phyloP scores from a whole-genome alignment of 1,284 basidiomycete genomes.

The Ganoderma lucidum region DNA sequence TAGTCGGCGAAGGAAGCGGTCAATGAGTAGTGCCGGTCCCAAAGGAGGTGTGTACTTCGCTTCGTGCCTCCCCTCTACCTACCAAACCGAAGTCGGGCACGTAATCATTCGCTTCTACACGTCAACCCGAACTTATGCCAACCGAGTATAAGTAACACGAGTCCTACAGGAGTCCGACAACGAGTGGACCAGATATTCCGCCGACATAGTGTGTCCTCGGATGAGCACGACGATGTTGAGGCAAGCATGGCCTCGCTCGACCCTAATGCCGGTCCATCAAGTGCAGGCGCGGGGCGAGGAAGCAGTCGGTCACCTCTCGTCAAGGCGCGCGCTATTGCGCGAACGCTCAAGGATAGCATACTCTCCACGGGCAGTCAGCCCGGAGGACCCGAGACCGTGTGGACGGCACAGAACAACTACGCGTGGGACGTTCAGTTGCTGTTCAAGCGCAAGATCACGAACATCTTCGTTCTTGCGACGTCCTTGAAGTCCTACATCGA shows the following conservation, averaged over 20 bases:
- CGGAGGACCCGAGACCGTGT: slow-evolving; percentile 61
- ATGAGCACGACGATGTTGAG: slow-evolving; percentile 54
- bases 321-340: slow-evolving; percentile 51
- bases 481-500: slow-evolving; percentile 93
- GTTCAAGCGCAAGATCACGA: slow-evolving; percentile 92
- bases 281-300: slow-evolving; percentile 20
- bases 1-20: slow-evolving; percentile 43
- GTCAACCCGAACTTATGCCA: neutral
- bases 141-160: neutral
- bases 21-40: slow-evolving; percentile 38
- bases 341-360: slow-evolving; percentile 60
- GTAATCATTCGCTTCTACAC: no score
- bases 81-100: no score
- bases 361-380: slow-evolving; percentile 45
- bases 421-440: slow-evolving; percentile 90
- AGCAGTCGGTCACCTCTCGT: slow-evolving; percentile 39
- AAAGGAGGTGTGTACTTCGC: slow-evolving; percentile 33
- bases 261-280: slow-evolving; percentile 31
- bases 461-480: slow-evolving; percentile 86
- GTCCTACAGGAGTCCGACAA: slow-evolving; percentile 30
- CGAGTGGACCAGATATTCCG: slow-evolving; percentile 37
- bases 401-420: slow-evolving; percentile 86
- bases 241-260: slow-evolving; percentile 49
- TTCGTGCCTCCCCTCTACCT: neutral
- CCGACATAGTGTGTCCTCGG: slow-evolving; percentile 64